Conservation (phyloP, 129 eudicot species). For the Saposhnikovia divaricata region DNA sequence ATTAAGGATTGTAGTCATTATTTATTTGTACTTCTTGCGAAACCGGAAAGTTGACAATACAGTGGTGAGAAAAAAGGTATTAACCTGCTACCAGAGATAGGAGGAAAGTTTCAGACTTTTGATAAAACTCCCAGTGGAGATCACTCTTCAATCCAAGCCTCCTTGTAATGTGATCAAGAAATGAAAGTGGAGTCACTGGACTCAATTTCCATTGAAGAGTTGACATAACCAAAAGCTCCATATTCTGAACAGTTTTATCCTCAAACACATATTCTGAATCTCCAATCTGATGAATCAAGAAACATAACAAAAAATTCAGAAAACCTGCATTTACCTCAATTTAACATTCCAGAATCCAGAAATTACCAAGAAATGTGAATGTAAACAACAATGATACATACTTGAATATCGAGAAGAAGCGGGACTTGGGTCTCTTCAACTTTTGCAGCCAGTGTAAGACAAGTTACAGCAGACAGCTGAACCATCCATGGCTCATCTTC, state of each 20-base stretch:
- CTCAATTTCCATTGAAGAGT: constrained; percentile 84
- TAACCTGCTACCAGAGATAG: constrained; percentile 57
- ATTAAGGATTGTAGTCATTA: not conserved
- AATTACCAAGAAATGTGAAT: not conserved
- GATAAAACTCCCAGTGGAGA: constrained; percentile 63
- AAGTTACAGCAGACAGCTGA: constrained; percentile 50
- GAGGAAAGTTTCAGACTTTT: constrained; percentile 51
- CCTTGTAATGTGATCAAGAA: constrained; percentile 81
- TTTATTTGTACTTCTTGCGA: not conserved
- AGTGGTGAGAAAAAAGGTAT: not conserved
- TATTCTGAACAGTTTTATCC: constrained; percentile 65
- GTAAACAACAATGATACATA: not conserved
- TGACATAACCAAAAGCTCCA: constrained; percentile 91
- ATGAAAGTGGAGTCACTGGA: constrained; percentile 83
- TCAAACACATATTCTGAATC: constrained; percentile 54
- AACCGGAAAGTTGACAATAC: not conserved
- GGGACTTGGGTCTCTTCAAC: constrained; percentile 59
- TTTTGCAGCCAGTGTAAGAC: constrained; percentile 61
- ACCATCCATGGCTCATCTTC: constrained; percentile 54
- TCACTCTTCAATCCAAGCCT: constrained; percentile 68
- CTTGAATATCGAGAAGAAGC: constrained; percentile 52
- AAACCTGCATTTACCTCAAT: not conserved
- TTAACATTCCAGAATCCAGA: not conserved
- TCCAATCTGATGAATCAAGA: constrained; percentile 31
- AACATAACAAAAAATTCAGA: not conserved